phyloP scores from a whole-genome alignment of 345 rosid genomes.

The Arabis alpina region DNA sequence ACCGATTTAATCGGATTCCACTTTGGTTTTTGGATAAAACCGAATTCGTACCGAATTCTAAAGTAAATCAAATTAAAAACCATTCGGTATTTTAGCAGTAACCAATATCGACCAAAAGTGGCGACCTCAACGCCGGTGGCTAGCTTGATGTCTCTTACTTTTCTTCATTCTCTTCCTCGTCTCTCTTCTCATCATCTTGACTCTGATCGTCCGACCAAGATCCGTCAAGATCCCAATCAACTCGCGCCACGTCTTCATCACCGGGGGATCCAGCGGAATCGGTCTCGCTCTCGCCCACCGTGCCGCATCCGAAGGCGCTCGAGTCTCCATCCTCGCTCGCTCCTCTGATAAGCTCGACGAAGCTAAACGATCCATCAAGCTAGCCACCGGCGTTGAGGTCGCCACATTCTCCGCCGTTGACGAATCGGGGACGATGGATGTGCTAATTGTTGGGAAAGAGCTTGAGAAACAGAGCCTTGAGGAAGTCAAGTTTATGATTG shows the following conservation, averaged over 20 bases:
- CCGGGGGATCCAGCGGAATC: conserved; percentile 85
- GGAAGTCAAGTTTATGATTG: conserved; percentile 66
- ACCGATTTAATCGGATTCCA: too few species aligned
- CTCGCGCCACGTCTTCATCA: conserved; percentile 74
- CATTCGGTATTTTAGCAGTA: too few species aligned
- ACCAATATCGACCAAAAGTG: too few species aligned
- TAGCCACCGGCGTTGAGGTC: conserved; percentile 65
- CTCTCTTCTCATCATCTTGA: conserved; percentile 50
- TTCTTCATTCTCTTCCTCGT: conserved; percentile 15
- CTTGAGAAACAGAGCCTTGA: conserved; percentile 60
- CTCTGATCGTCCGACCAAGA: conserved; percentile 52
- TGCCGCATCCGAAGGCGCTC: conserved; percentile 61
- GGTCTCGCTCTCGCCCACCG: conserved; percentile 67
- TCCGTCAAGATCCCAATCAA: conserved; percentile 61
- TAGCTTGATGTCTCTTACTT: conserved; percentile 1
- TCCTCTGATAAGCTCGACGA: conserved; percentile 58
- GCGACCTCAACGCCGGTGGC: too few species aligned
- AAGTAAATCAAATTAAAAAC: too few species aligned
- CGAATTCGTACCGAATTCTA: too few species aligned
- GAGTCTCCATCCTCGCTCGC: conserved; percentile 70
- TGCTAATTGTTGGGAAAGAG: conserved; percentile 56
- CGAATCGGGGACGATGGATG: conserved; percentile 64
- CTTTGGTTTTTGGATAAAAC: too few species aligned
- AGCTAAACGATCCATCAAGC: conserved; percentile 55
- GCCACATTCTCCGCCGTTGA: conserved; percentile 52